Evolutionary conservation across 306 rosid genomes (phyloP).

Genomic region (Gastrolobium bilobum): DNA sequence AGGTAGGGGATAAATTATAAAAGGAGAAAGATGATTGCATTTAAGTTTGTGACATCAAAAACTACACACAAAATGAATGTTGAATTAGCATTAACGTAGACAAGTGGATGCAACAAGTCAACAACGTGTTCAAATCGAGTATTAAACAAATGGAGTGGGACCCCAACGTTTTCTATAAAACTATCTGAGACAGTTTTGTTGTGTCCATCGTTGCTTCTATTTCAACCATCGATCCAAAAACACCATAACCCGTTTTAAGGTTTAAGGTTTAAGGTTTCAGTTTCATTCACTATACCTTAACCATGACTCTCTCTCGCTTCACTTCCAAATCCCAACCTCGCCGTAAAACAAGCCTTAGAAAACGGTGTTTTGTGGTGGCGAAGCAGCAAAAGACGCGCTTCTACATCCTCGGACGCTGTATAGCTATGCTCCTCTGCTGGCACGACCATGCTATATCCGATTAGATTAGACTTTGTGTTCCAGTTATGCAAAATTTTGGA

Average conservation of each 20-base stretch:
- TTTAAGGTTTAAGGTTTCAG: neutral
- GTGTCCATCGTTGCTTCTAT: neutral
- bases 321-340: conserved; percentile 36
- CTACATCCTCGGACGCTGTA: conserved; percentile 57
- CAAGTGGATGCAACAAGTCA: neutral
- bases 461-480: conserved; percentile 6
- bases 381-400: conserved; percentile 62
- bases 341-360: conserved; percentile 41
- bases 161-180: conserved; percentile 22
- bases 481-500: neutral
- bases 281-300: neutral
- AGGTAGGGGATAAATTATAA: no score
- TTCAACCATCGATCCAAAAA: conserved; percentile 3
- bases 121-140: neutral
- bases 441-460: conserved; percentile 57
- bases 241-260: neutral
- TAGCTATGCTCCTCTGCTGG: conserved; percentile 66
- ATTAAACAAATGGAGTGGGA: neutral
- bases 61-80: neutral
- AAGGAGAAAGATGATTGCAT: no score
- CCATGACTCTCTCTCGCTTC: conserved; percentile 45
- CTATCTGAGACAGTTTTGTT: neutral
- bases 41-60: conserved; percentile 4
- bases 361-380: conserved; percentile 49
- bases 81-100: conserved; percentile 9